phyloP scores from a whole-genome alignment of 1,139 yeast genomes.

The Nakaseomyces uthaithaninus region DNA sequence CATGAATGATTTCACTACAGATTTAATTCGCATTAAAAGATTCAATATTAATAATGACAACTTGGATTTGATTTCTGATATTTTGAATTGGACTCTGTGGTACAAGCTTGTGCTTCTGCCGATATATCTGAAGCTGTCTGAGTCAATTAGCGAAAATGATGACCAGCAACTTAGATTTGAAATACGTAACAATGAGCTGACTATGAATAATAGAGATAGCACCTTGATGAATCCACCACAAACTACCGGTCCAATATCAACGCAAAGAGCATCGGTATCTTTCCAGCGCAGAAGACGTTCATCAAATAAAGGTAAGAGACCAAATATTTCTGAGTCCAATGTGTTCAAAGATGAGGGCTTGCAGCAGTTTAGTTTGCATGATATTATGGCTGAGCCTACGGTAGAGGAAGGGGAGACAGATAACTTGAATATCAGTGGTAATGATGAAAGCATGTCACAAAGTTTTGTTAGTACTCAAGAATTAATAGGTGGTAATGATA shows the following conservation, averaged over 20 bases:
- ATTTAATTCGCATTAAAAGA: conserved; percentile 19
- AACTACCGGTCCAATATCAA: conserved; percentile 9
- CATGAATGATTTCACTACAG: conserved; percentile 29
- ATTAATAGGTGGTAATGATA: conserved; percentile 8
- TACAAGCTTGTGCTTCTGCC: conserved; percentile 19
- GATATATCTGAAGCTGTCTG: conserved; percentile 13
- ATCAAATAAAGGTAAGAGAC: conserved; percentile 24
- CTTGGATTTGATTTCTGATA: conserved; percentile 23
- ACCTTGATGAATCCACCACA: conserved; percentile 7
- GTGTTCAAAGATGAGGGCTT: conserved; percentile 31
- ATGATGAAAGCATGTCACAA: conserved; percentile 9
- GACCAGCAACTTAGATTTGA: conserved; percentile 3
- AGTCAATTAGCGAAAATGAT: neutral
- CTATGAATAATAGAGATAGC: neutral
- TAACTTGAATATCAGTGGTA: conserved; percentile 3
- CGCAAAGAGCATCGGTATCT: conserved; percentile 6
- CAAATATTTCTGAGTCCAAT: conserved; percentile 27
- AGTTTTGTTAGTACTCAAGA: conserved; percentile 8
- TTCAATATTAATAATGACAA: conserved; percentile 29
- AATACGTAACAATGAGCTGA: neutral
- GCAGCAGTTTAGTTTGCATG: conserved; percentile 29
- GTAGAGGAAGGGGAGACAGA: conserved; percentile 15
- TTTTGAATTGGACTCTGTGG: conserved; percentile 29
- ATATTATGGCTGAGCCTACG: conserved; percentile 26
- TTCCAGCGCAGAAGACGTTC: conserved; percentile 22